phyloP scores from a whole-genome alignment of 1,139 yeast genomes.

The Meyerozyma sp. region DNA sequence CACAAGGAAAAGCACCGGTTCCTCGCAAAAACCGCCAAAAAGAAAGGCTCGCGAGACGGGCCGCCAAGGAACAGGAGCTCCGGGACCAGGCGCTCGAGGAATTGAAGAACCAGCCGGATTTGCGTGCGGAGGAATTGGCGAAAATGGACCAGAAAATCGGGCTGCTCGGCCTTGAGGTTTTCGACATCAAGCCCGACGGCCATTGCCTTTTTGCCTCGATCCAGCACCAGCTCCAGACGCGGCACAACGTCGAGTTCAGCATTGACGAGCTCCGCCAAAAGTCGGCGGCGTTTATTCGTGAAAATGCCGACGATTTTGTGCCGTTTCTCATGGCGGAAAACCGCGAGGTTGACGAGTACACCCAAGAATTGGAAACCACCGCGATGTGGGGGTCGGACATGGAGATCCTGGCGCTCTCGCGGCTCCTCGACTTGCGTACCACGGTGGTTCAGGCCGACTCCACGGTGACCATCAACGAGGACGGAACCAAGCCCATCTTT shows the following conservation, averaged over 20 bases:
- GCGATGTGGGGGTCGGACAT: constrained; percentile 97
- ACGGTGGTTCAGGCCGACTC: constrained; percentile 74
- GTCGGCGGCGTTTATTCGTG: constrained; percentile 64
- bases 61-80: constrained; percentile 60
- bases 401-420: constrained; percentile 78
- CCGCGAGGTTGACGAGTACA: constrained; percentile 64
- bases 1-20: constrained; percentile 10
- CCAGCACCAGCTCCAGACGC: constrained; percentile 61
- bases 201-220: constrained; percentile 89
- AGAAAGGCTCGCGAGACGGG: constrained; percentile 72
- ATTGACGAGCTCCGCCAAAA: constrained; percentile 53
- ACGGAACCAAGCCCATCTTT: constrained; percentile 43
- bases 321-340: constrained; percentile 82
- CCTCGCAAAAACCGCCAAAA: constrained; percentile 73
- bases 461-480: constrained; percentile 53
- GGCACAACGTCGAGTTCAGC: constrained; percentile 39
- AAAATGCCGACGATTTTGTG: constrained; percentile 61
- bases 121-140: constrained; percentile 65
- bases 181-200: constrained; percentile 85
- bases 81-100: constrained; percentile 68
- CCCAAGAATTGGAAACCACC: constrained; percentile 60
- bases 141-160: constrained; percentile 52
- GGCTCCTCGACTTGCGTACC: constrained; percentile 65
- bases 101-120: constrained; percentile 61
- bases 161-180: constrained; percentile 42